Evolutionary conservation across 352 stramenopile genomes (phyloP).

Genomic region (Globisporangium mamillatum): DNA sequence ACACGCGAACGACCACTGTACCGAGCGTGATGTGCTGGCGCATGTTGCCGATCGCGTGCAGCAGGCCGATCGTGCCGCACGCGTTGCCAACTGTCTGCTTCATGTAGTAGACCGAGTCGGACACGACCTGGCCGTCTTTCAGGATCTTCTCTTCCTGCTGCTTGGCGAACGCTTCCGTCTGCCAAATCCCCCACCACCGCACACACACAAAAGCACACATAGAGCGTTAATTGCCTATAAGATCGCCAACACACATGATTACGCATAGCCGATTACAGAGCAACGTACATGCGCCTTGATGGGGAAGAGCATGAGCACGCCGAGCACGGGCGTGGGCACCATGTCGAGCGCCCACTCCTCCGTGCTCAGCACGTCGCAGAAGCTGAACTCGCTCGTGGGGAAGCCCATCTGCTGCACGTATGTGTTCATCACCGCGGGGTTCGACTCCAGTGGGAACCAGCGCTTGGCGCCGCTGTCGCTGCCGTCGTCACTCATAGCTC

Average conservation of each 20-base stretch:
- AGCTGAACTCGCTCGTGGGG: conserved; percentile 78
- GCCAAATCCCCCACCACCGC: not conserved
- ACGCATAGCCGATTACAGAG: not conserved
- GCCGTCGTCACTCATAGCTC: conserved; percentile 37
- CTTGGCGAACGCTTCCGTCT: conserved; percentile 78
- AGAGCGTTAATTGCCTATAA: not conserved
- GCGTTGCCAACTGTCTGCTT: conserved; percentile 97
- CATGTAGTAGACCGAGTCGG: conserved; percentile 85
- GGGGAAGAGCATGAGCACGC: conserved; percentile 95
- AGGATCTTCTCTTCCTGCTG: conserved; percentile 71
- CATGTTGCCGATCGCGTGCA: conserved; percentile 94
- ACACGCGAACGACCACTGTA: conserved; percentile 24
- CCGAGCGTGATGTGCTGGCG: conserved; percentile 62
- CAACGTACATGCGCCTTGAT: conserved; percentile 85
- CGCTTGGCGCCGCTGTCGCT: conserved; percentile 46
- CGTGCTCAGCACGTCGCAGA: conserved; percentile 94
- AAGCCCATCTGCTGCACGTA: conserved; percentile 95
- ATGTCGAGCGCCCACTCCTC: conserved; percentile 97
- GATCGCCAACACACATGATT: not conserved
- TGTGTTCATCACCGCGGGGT: conserved; percentile 94
- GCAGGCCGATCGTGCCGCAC: conserved; percentile 94
- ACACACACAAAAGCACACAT: not conserved
- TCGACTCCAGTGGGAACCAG: conserved; percentile 93
- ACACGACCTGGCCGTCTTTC: conserved; percentile 68
- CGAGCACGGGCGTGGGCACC: conserved; percentile 91